Evolutionary conservation across 2,329 filamentous ascomycete species (phyloP), one percentile per base, ranked within the genome.

Genomic region (Nemania abortiva): DNA sequence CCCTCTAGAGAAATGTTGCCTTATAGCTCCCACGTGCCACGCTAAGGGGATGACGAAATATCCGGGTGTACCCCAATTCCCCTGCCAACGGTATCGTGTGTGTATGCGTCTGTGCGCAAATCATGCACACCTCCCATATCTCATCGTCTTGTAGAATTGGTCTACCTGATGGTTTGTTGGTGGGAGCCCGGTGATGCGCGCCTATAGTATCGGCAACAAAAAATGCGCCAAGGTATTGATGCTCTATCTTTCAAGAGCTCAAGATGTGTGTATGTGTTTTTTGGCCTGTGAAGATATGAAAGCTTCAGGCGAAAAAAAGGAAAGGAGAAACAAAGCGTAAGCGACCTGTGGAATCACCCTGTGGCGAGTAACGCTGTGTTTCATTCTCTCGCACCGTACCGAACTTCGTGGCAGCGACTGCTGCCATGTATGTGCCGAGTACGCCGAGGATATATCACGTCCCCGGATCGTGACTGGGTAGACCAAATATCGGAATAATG

Each of bases 331-430:
- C 50, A 47, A 55, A 65, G 66, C 65, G 58, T 20, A 55, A 60
- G 64, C 69, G 64, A 63, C 69, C 53, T 63, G 15, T 68, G 71
- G 71, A 70, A 73, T 67, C 71, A 73, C 71, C 71, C 70, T 67
- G 63, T 55, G 68, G 70, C 68, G 27, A 65, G 50, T 47, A 34
- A 59, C 45, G 49, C 52, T 63, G 18, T 70, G 49, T 60, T 65
- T 60, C 57, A 52, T 67, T 18, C 57, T 65, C 58, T 49, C 34
- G n/a, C 15, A 29, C 29, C 49, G 39, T 64, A 34, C 29, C 34
- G 6, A 55, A 66, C 42, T 34, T 63, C 31, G 57, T 37, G 31
- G 37, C 47, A 65, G 57, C 54, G 7, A 29, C 55, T 29, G 15
- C 31, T 39, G 37, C 57, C 20, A 52, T 34, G 55, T 27, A 50